phyloP scores from a whole-genome alignment of 2,329 filamentous ascomycete genomes.

The Monilinia fructigena region DNA sequence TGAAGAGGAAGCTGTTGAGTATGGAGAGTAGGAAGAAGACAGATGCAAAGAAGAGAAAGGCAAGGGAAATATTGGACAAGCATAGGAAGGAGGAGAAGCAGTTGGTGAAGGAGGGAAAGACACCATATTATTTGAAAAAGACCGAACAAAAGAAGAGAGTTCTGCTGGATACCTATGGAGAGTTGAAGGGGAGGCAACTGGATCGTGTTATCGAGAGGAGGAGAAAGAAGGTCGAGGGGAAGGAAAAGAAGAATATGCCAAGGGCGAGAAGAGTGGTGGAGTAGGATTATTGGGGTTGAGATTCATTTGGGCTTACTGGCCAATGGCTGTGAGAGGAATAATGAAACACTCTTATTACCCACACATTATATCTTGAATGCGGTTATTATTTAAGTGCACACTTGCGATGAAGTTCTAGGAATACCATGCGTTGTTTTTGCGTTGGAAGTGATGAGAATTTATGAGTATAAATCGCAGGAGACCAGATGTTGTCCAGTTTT shows the following conservation, averaged over 20 bases:
- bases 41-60: constrained; percentile 65
- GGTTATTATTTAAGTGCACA: neutral
- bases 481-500: neutral
- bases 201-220: constrained; percentile 82
- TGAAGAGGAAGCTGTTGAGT: constrained; percentile 72
- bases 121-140: constrained; percentile 90
- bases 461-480: neutral
- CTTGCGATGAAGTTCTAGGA: no score
- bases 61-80: constrained; percentile 66
- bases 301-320: neutral
- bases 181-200: constrained; percentile 81
- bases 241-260: constrained; percentile 79
- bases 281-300: constrained; percentile 10
- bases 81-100: constrained; percentile 84
- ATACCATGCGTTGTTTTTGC: neutral
- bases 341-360: neutral
- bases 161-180: constrained; percentile 73
- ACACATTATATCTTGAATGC: neutral
- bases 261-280: constrained; percentile 48
- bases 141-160: constrained; percentile 86
- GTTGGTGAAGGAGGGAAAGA: constrained; percentile 82
- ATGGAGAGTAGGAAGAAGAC: constrained; percentile 78
- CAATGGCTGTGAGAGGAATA: neutral
- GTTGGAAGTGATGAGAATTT: neutral
- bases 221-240: constrained; percentile 83